Conservation (phyloP, 192 early-diverging fungal species). For the Backusella australiensis region DNA sequence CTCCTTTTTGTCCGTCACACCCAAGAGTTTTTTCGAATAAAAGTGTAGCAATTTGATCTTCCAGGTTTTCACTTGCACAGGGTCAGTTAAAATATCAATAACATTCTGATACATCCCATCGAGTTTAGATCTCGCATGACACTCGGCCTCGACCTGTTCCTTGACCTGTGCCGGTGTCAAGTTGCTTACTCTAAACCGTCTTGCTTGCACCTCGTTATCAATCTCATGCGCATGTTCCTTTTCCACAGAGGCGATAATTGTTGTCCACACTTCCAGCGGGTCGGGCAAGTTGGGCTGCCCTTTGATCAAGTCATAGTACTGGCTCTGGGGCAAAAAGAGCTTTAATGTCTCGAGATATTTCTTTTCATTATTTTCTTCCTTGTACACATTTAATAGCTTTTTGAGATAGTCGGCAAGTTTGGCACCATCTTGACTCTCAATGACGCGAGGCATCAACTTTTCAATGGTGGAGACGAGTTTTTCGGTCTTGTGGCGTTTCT, state of each 20-base stretch:
- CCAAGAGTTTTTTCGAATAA: slow-evolving; percentile 8
- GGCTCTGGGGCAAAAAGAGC: slow-evolving; percentile 42
- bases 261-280: slow-evolving; percentile 33
- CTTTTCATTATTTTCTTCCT: slow-evolving; percentile 38
- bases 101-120: slow-evolving; percentile 26
- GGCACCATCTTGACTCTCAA: slow-evolving; percentile 43
- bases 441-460: slow-evolving; percentile 26
- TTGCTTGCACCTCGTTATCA: slow-evolving; percentile 58
- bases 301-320: slow-evolving; percentile 39
- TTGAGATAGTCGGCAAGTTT: slow-evolving; percentile 47
- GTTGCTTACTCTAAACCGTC: slow-evolving; percentile 67
- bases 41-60: slow-evolving; percentile 25
- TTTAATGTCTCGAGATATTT: slow-evolving; percentile 37
- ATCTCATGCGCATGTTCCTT: slow-evolving; percentile 42
- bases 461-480: slow-evolving; percentile 36
- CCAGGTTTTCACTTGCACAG: neutral
- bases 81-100: neutral
- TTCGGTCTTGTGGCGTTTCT: slow-evolving; percentile 43
- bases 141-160: slow-evolving; percentile 62
- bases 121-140: slow-evolving; percentile 53
- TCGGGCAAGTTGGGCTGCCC: slow-evolving; percentile 29
- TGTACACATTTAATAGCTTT: slow-evolving; percentile 50
- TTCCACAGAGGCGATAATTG: slow-evolving; percentile 34
- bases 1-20: slow-evolving; percentile 13
- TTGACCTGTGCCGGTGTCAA: slow-evolving; percentile 58